Evolutionary conservation across 306 rosid species (phyloP).

Genomic region (Erythrophleum fordii): DNA sequence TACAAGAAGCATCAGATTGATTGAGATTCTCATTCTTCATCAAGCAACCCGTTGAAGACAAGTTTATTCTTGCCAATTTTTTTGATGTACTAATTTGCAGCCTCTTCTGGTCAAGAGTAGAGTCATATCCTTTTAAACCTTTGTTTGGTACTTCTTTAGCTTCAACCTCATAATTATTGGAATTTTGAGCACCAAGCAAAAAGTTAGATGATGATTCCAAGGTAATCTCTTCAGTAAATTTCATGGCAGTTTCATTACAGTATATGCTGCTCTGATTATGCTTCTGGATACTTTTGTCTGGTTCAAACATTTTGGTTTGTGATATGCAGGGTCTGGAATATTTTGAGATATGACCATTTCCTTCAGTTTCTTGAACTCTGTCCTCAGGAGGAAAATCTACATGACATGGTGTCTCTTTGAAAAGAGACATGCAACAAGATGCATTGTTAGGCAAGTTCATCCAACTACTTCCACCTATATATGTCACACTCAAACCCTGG

Average conservation of each 20-base stretch:
- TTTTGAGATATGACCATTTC: background rate
- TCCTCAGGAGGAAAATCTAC: slow-evolving; percentile 2
- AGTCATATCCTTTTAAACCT: slow-evolving; percentile 7
- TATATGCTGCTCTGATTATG: slow-evolving; percentile 1
- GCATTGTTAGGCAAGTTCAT: background rate
- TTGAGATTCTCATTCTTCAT: slow-evolving; percentile 28
- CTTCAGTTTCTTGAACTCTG: slow-evolving; percentile 34
- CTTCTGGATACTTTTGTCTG: slow-evolving; percentile 37
- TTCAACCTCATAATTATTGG: slow-evolving; percentile 32
- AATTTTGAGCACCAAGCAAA: background rate
- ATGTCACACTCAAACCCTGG: background rate
- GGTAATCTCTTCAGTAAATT: slow-evolving; percentile 18
- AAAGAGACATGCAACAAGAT: slow-evolving; percentile 2
- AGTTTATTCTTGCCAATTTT: background rate
- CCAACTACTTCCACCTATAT: background rate
- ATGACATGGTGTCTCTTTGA: background rate
- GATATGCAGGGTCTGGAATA: slow-evolving; percentile 26
- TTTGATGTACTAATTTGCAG: slow-evolving; percentile 2
- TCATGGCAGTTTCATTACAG: slow-evolving; percentile 14
- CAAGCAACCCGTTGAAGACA: slow-evolving; percentile 7
- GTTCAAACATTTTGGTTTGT: slow-evolving; percentile 33
- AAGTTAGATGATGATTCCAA: background rate
- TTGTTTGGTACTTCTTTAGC: background rate
- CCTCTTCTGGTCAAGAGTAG: slow-evolving; percentile 20
- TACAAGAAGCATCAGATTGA: slow-evolving; percentile 26